Evolutionary conservation across 1,139 yeast species (phyloP).

Genomic region (Candida freyschussii): DNA sequence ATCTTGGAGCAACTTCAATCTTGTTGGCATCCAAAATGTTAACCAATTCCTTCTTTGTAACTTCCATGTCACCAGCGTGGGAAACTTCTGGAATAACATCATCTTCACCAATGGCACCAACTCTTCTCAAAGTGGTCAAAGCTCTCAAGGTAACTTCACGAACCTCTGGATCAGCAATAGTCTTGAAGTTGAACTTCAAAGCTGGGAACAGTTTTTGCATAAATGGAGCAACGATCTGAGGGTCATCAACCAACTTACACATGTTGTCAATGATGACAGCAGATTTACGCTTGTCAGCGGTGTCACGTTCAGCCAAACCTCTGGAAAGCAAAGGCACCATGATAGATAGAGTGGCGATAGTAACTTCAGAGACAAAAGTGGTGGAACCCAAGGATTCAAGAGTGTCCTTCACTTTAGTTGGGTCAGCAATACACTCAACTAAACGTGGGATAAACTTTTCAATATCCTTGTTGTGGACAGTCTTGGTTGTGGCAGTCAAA

Average conservation of each 20-base stretch:
- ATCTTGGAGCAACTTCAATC: constrained; percentile 57
- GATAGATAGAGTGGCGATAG: constrained; percentile 98
- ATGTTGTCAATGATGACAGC: constrained; percentile 99
- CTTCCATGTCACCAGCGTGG: constrained; percentile 93
- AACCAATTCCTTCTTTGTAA: constrained; percentile 79
- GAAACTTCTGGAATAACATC: constrained; percentile 94
- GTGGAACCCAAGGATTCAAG: constrained; percentile 99
- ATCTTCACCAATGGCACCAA: constrained; percentile 90
- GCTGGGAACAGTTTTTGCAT: constrained; percentile 93
- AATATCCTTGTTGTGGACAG: constrained; percentile 99
- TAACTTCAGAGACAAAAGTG: constrained; percentile 98
- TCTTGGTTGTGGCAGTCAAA: constrained; percentile 93
- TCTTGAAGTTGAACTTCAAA: constrained; percentile 85
- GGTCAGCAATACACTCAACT: constrained; percentile 94
- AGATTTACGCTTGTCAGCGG: constrained; percentile 98
- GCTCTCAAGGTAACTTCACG: constrained; percentile 98
- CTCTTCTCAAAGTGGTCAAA: constrained; percentile 95
- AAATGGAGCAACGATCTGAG: constrained; percentile 99
- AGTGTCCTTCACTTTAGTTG: constrained; percentile 97
- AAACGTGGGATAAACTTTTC: constrained; percentile 97
- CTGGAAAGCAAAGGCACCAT: constrained; percentile 98
- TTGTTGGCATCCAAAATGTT: constrained; percentile 64
- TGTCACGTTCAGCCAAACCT: constrained; percentile 99
- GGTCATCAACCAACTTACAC: constrained; percentile 99
- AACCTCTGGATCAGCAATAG: constrained; percentile 99